A percentile compares a stretch with the other conserved stretches of the same genome.
phyloP scores from a whole-genome alignment of 2,329 filamentous ascomycete species.

The Fusarium decemcellulare region DNA sequence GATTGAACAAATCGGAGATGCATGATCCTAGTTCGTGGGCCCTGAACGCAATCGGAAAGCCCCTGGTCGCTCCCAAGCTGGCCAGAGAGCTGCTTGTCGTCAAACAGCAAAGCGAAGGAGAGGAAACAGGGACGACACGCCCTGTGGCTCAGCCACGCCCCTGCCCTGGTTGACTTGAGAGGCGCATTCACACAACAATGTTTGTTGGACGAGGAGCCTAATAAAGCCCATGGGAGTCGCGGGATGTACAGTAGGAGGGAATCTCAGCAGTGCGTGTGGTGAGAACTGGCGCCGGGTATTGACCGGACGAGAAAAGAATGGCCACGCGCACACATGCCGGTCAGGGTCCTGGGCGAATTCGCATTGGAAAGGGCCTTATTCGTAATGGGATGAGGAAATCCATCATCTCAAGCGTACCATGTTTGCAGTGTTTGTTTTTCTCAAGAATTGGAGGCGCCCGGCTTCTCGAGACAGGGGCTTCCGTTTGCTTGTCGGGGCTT shows the following conservation, averaged over 20 bases:
- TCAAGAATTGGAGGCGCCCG: constrained; percentile 23
- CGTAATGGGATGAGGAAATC: constrained; percentile 7
- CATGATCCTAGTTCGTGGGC: constrained; percentile 44
- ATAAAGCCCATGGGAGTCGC: constrained; percentile 20
- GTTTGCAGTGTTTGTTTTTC: constrained; percentile 16
- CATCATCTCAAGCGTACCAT: neutral
- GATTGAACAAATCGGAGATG: constrained; percentile 47
- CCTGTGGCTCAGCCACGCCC: constrained; percentile 35
- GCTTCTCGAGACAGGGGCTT: constrained; percentile 23
- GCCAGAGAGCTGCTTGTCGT: constrained; percentile 15
- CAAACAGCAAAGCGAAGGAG: constrained; percentile 20
- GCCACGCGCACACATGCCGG: constrained; percentile 26
- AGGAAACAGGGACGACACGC: constrained; percentile 27
- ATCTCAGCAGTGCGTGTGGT: constrained; percentile 17
- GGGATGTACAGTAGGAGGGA: constrained; percentile 15
- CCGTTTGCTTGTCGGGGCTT: constrained; percentile 22
- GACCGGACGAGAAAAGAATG: constrained; percentile 28
- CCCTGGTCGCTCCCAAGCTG: constrained; percentile 32
- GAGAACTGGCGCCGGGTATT: constrained; percentile 34
- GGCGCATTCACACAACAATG: constrained; percentile 34
- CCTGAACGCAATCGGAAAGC: constrained; percentile 32
- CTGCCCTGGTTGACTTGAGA: constrained; percentile 36
- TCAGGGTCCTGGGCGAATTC: constrained; percentile 16
- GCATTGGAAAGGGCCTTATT: constrained; percentile 21
- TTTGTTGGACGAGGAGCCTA: constrained; percentile 7